Percentiles rank a stretch among this genome's conserved stretches.
These are phyloP conservation scores for Acer saccharum DNA, from an alignment of 345 rosid genomes.

Conservation along the genomic window DNA sequence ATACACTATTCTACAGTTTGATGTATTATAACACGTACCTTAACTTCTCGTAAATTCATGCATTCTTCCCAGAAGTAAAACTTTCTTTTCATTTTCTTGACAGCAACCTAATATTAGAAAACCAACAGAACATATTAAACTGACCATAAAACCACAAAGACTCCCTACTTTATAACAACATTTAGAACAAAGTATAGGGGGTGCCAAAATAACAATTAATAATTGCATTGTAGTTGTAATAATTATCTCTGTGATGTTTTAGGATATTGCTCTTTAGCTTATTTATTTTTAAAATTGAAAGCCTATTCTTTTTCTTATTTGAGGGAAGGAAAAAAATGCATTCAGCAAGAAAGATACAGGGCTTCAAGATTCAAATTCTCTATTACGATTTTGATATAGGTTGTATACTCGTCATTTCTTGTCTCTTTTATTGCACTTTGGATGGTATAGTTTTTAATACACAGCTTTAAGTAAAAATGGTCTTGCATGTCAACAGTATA, in stretches of 20 bases:
- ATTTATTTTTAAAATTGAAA: neutral
- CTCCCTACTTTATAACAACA: neutral
- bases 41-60: constrained; percentile 86
- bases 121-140: constrained; percentile 6
- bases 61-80: constrained; percentile 95
- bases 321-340: neutral
- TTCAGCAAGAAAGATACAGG: neutral
- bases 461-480: constrained; percentile 2
- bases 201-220: neutral
- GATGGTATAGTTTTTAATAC: neutral
- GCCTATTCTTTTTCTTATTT: neutral
- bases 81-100: constrained; percentile 94
- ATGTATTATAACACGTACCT: constrained; percentile 44
- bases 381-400: neutral
- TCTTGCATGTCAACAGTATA: neutral
- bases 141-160: neutral
- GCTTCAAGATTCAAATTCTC: neutral
- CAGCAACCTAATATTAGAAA: constrained; percentile 69
- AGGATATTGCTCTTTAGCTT: neutral
- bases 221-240: constrained; percentile 1
- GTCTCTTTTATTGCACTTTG: neutral
- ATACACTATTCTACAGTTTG: constrained; percentile 1
- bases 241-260: neutral
- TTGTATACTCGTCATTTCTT: neutral
- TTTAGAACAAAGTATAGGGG: neutral